Percentiles rank a stretch among this genome's conserved stretches.
These are phyloP conservation scores for Dinochytrium kinnereticum DNA, from an alignment of 371 early-diverging fungal genomes.

Conservation along the genomic window DNA sequence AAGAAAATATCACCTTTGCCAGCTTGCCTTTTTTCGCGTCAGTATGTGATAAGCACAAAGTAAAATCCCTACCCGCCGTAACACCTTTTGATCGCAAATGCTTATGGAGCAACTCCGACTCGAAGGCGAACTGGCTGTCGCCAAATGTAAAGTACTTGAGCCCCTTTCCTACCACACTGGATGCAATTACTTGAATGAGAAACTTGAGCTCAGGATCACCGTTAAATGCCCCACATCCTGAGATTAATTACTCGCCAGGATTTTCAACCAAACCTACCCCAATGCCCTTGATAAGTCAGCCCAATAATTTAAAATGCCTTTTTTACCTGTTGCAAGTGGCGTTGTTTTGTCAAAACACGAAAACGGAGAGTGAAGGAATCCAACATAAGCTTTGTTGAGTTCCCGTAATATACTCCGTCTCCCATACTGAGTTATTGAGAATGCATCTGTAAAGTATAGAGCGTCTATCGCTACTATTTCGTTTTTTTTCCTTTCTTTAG, in stretches of 20 bases:
- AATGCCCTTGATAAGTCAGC: constrained; percentile 33
- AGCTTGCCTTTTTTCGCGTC: not conserved
- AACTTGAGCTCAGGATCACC: constrained; percentile 61
- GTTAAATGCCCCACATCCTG: constrained; percentile 68
- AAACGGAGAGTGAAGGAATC: constrained; percentile 36
- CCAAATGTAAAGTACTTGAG: constrained; percentile 52
- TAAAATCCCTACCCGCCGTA: too few species aligned
- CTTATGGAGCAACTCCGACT: too few species aligned
- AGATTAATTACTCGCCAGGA: too few species aligned
- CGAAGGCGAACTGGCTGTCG: constrained; percentile 30
- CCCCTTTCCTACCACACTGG: constrained; percentile 60
- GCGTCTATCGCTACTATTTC: constrained; percentile 53
- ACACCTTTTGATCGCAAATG: too few species aligned
- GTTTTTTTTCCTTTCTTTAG: constrained; percentile 25
- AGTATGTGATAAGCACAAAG: too few species aligned
- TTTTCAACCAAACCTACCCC: too few species aligned
- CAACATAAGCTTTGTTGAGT: constrained; percentile 50
- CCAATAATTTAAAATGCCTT: not conserved
- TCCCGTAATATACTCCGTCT: constrained; percentile 35
- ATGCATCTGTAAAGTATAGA: constrained; percentile 27
- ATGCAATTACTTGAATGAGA: constrained; percentile 61
- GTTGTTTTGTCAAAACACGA: constrained; percentile 30
- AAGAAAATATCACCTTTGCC: not conserved
- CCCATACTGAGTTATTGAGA: constrained; percentile 19
- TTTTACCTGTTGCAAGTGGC: constrained; percentile 57